A percentile compares a stretch with the other conserved stretches of the same genome.
Conservation (phyloP, 371 early-diverging fungal genomes). For the Sporodiniella umbellata region DNA sequence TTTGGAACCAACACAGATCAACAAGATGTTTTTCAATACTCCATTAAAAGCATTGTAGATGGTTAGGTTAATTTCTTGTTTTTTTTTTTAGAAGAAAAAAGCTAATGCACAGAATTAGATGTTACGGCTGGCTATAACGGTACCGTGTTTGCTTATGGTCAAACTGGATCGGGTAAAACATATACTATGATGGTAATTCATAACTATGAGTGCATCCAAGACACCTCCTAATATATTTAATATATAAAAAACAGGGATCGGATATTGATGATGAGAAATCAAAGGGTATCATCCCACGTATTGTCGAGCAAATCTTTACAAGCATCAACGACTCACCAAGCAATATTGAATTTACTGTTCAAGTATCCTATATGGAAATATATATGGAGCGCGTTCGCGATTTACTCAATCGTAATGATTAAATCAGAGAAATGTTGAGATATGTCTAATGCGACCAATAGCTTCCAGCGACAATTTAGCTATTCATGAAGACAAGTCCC, state of each 20-base stretch:
- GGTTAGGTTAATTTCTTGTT: constrained; percentile 55
- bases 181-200: constrained; percentile 99
- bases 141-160: constrained; percentile 98
- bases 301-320: constrained; percentile 88
- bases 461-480: constrained; percentile 87
- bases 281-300: constrained; percentile 95
- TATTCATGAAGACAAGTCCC: constrained; percentile 91
- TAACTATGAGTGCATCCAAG: background rate
- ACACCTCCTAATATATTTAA: background rate
- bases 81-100: background rate
- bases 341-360: constrained; percentile 93
- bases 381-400: constrained; percentile 99
- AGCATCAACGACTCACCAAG: constrained; percentile 82
- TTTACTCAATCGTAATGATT: constrained; percentile 79
- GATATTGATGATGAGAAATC: constrained; percentile 85
- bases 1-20: constrained; percentile 85
- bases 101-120: constrained; percentile 30
- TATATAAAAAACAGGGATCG: constrained; percentile 48
- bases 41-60: constrained; percentile 88
- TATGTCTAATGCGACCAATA: constrained; percentile 17
- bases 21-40: constrained; percentile 83
- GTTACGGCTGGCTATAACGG: constrained; percentile 91
- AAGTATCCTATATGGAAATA: constrained; percentile 97
- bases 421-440: background rate
- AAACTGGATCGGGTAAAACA: constrained; percentile 98